phyloP scores from a whole-genome alignment of 2,329 filamentous ascomycete species.

The Diaporthe ampelina region DNA sequence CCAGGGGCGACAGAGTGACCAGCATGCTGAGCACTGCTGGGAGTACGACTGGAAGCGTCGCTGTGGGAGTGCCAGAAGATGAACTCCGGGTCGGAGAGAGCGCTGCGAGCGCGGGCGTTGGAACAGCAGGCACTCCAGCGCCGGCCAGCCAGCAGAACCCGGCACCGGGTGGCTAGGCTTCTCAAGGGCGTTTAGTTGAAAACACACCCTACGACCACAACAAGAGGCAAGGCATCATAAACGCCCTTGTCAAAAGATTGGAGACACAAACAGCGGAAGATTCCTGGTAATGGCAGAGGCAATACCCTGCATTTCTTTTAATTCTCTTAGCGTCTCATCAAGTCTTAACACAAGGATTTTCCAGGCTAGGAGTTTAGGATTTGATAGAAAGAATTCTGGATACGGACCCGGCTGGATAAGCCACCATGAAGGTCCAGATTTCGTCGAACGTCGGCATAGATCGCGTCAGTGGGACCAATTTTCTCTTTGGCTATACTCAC shows the following conservation, averaged over 20 bases:
- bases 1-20: constrained; percentile 60
- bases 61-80: constrained; percentile 70
- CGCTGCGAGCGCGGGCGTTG: constrained; percentile 64
- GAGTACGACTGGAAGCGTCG: constrained; percentile 52
- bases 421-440: not conserved
- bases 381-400: constrained; percentile 3
- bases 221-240: not conserved
- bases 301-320: not conserved
- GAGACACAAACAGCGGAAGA: not conserved
- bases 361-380: constrained; percentile 22
- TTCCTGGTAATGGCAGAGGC: not conserved
- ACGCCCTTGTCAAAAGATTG: not conserved
- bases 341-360: not conserved
- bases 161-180: not conserved
- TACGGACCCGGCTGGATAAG: not conserved
- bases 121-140: constrained; percentile 1
- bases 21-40: constrained; percentile 61
- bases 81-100: constrained; percentile 74
- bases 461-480: not conserved
- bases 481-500: not conserved
- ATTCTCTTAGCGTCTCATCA: not conserved
- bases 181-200: not conserved
- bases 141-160: not conserved
- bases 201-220: too few relatives aligned
- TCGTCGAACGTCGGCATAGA: not conserved